Percentiles rank a stretch among this genome's conserved stretches.
These are phyloP conservation scores for Coniochaeta hoffmannii DNA, from an alignment of 2,329 filamentous ascomycete species.

Conservation along the genomic window DNA sequence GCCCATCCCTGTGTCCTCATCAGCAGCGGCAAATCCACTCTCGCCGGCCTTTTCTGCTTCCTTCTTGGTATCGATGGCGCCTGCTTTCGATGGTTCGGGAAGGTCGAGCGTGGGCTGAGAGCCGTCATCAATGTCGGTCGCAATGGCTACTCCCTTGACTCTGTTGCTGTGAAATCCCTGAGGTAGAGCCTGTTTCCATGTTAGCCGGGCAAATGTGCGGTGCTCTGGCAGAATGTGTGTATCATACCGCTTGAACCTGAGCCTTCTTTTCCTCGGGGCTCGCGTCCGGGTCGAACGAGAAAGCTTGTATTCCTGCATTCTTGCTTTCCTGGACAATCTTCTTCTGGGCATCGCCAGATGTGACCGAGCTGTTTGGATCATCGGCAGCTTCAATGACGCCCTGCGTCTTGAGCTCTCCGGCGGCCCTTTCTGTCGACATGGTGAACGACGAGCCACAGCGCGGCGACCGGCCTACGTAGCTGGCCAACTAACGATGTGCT, in stretches of 20 bases:
- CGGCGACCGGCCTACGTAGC: neutral
- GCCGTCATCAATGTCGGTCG: constrained; percentile 73
- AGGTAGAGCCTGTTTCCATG: constrained; percentile 47
- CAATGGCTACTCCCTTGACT: constrained; percentile 61
- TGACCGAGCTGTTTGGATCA: constrained; percentile 60
- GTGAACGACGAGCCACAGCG: constrained; percentile 8
- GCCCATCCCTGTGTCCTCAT: constrained; percentile 46
- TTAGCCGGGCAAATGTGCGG: constrained; percentile 7
- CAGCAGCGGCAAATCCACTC: constrained; percentile 32
- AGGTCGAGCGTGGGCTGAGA: constrained; percentile 66
- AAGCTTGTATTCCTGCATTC: constrained; percentile 72
- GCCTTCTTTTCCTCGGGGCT: constrained; percentile 76
- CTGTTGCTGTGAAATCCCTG: constrained; percentile 55
- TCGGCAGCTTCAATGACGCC: constrained; percentile 70
- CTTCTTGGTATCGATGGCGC: constrained; percentile 51
- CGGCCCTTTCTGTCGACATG: constrained; percentile 23
- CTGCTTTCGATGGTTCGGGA: constrained; percentile 64
- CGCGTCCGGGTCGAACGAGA: constrained; percentile 81
- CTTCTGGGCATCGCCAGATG: constrained; percentile 63
- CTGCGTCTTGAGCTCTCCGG: constrained; percentile 69
- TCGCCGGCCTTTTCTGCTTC: constrained; percentile 43
- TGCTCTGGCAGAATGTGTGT: neutral
- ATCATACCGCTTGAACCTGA: constrained; percentile 66
- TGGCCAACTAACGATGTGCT: neutral
- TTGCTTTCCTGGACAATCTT: constrained; percentile 70